Evolutionary conservation across 768 basidiomycete genomes (phyloP).

Genomic region (Rhodotorula sphaerocarpa): DNA sequence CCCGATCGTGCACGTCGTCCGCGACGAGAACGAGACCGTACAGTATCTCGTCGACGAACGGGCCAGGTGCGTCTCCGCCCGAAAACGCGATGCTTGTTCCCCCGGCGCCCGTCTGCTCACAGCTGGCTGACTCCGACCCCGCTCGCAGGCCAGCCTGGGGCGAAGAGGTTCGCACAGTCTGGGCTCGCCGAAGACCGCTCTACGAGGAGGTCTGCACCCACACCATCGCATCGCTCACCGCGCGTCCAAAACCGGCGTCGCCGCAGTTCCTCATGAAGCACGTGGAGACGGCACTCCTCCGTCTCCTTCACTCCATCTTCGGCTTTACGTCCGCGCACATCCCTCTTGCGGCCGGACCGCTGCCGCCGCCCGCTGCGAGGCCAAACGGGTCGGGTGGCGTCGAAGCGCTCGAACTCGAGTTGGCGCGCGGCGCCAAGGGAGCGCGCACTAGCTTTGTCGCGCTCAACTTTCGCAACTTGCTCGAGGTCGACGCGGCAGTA

Average conservation of each 20-base stretch:
- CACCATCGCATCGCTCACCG: constrained; percentile 36
- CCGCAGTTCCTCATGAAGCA: constrained; percentile 37
- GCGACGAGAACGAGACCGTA: constrained; percentile 48
- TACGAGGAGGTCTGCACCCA: constrained; percentile 35
- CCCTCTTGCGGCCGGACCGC: constrained; percentile 23
- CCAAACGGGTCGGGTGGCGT: constrained; percentile 29
- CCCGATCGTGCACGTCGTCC: constrained; percentile 71
- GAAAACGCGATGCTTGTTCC: no score
- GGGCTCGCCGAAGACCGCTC: constrained; percentile 31
- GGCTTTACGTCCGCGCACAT: constrained; percentile 32
- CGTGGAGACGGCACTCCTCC: constrained; percentile 36
- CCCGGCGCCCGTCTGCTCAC: accelerated
- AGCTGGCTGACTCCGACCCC: neutral
- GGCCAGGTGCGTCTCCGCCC: constrained; percentile 7
- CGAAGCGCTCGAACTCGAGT: constrained; percentile 30
- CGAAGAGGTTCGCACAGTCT: constrained; percentile 34
- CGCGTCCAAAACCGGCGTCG: constrained; percentile 20
- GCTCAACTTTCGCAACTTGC: constrained; percentile 27
- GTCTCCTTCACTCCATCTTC: constrained; percentile 33
- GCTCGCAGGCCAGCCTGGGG: constrained; percentile 25
- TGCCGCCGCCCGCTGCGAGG: constrained; percentile 19
- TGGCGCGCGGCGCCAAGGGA: constrained; percentile 27
- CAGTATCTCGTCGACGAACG: constrained; percentile 36
- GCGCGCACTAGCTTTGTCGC: constrained; percentile 30
- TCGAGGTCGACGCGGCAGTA: constrained; percentile 21